Percentiles rank a stretch among this genome's conserved stretches.
These are phyloP conservation scores for Pyropia yezoensis DNA, from an alignment of 23 red algal species.

Conservation along the genomic window DNA sequence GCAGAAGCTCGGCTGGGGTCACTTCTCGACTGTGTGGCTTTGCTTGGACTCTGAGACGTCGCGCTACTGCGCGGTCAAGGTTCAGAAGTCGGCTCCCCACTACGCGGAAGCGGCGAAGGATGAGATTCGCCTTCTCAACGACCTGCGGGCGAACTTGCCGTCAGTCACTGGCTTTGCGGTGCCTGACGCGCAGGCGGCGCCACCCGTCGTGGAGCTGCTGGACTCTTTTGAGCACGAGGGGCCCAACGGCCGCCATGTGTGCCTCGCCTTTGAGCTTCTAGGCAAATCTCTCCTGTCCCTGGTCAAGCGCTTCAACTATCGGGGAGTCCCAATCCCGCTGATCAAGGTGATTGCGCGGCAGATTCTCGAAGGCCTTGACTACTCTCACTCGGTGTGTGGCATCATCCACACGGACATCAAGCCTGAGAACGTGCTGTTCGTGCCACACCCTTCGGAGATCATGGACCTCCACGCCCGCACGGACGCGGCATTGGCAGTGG, in stretches of 20 bases:
- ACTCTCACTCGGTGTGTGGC: constrained; percentile 57
- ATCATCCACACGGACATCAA: constrained; percentile 98
- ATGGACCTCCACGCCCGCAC: constrained; percentile 1
- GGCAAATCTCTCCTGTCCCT: constrained; percentile 82
- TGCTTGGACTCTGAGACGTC: constrained; percentile 30
- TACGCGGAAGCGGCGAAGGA: constrained; percentile 82
- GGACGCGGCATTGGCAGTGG: too few species aligned
- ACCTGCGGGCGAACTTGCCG: constrained; percentile 19
- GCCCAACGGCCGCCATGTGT: constrained; percentile 71
- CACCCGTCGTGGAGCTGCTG: constrained; percentile 44
- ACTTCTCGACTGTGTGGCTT: constrained; percentile 96
- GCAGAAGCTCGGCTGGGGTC: constrained; percentile 90
- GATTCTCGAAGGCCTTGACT: constrained; percentile 62
- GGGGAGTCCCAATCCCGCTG: constrained; percentile 59
- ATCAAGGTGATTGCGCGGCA: constrained; percentile 42
- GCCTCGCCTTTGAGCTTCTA: constrained; percentile 83
- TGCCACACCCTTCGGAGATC: constrained; percentile 10
- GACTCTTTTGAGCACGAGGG: constrained; percentile 71
- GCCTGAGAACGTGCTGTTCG: constrained; percentile 88
- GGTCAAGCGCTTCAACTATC: constrained; percentile 70
- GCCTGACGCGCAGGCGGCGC: not conserved
- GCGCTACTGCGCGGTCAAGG: constrained; percentile 67
- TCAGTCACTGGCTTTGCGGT: not conserved
- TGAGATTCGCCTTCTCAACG: constrained; percentile 60
- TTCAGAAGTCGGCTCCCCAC: constrained; percentile 84